Percentiles rank a stretch among this genome's conserved stretches.
Evolutionary conservation across 176 grass and related monocot species (phyloP).

Genomic region (Musa itinerans): DNA sequence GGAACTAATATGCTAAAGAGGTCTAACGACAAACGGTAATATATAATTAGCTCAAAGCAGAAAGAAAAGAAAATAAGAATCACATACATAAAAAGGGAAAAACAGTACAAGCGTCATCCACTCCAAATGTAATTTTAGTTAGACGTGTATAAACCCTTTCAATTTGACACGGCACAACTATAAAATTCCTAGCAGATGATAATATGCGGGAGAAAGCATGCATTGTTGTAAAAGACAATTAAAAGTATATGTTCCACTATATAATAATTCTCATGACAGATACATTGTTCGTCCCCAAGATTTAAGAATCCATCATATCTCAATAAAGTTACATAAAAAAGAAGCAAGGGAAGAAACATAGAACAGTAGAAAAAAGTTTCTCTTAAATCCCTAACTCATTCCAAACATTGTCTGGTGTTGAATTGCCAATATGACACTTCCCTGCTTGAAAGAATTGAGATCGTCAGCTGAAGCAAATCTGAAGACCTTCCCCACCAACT

Average conservation of each 20-base stretch:
- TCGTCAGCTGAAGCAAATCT: slow-evolving; percentile 30
- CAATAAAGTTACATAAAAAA: background rate
- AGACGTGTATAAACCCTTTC: too few relatives aligned
- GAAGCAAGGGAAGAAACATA: background rate
- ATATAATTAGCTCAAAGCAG: too few relatives aligned
- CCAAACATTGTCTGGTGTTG: background rate
- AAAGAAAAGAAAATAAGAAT: too few relatives aligned
- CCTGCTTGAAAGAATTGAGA: background rate
- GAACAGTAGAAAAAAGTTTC: background rate
- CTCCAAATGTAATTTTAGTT: too few relatives aligned
- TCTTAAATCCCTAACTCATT: background rate
- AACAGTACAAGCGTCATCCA: too few relatives aligned
- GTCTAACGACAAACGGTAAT: too few relatives aligned
- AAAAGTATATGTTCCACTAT: too few relatives aligned
- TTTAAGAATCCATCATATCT: background rate
- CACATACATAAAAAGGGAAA: too few relatives aligned
- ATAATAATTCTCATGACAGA: background rate
- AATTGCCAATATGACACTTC: background rate
- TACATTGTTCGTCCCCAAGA: background rate
- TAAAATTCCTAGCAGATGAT: background rate
- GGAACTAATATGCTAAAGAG: too few relatives aligned
- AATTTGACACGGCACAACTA: too few relatives aligned
- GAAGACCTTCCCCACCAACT: slow-evolving; percentile 73
- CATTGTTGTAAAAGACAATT: background rate
- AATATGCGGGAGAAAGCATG: background rate